These are phyloP conservation scores for Trametes villosa DNA, from an alignment of 768 basidiomycete genomes.

Conservation along the genomic window DNA sequence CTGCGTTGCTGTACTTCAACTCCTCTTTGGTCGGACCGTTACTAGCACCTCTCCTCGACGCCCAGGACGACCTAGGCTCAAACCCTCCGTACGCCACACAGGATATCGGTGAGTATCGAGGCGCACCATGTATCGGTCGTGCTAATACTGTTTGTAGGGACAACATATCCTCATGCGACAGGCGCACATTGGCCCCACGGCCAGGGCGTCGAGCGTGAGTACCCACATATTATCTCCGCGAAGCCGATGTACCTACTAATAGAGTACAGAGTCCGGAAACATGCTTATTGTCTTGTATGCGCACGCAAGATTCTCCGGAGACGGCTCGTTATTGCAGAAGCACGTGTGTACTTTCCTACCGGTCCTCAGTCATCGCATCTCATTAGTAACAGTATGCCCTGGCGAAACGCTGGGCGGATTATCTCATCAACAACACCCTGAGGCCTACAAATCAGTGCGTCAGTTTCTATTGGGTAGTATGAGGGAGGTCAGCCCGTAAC, in stretches of 20 bases:
- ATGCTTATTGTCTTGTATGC: conserved; percentile 34
- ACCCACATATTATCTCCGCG: neutral
- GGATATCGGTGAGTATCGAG: conserved; percentile 31
- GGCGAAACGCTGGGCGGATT: conserved; percentile 28
- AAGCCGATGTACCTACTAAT: neutral
- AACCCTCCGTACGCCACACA: conserved; percentile 28
- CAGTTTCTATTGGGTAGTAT: neutral
- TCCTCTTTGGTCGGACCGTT: conserved; percentile 32
- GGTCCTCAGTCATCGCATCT: no score
- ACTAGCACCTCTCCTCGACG: conserved; percentile 34
- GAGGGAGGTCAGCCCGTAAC: neutral
- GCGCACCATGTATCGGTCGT: neutral
- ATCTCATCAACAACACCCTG: conserved; percentile 26
- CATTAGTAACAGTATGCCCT: conserved; percentile 32
- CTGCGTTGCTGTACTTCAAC: conserved; percentile 36
- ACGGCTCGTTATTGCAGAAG: conserved; percentile 27
- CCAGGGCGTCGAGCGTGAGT: conserved; percentile 22
- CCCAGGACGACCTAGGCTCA: conserved; percentile 25
- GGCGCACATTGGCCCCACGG: neutral
- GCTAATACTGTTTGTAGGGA: neutral
- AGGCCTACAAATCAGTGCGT: conserved; percentile 13
- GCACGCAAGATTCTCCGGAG: conserved; percentile 35
- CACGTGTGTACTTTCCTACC: neutral
- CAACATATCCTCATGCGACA: conserved; percentile 17
- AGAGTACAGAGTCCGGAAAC: conserved; percentile 36